phyloP scores from a whole-genome alignment of 1,284 basidiomycete genomes.

The Peniophora sp. region DNA sequence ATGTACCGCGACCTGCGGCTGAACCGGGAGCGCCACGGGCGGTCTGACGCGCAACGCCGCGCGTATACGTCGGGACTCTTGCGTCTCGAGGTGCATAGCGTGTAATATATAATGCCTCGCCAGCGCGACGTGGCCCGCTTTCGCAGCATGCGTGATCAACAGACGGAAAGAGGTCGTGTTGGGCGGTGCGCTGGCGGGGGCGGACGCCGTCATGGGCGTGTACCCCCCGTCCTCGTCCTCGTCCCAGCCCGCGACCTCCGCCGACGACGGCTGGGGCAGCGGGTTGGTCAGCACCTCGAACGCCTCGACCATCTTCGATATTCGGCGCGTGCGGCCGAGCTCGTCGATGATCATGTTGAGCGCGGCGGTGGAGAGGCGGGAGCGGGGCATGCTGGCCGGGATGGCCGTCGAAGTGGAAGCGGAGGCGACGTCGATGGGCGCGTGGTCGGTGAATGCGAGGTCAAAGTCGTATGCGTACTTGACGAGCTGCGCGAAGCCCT shows the following conservation, averaged over 20 bases:
- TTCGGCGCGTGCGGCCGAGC: constrained; percentile 46
- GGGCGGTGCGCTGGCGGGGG: constrained; percentile 36
- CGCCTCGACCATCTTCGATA: constrained; percentile 60
- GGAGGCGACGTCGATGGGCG: constrained; percentile 33
- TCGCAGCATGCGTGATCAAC: constrained; percentile 50
- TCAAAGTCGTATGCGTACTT: constrained; percentile 67
- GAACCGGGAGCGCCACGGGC: neutral
- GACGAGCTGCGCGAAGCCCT: constrained; percentile 48
- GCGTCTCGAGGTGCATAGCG: constrained; percentile 32
- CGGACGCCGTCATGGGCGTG: constrained; percentile 26
- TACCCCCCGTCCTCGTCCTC: constrained; percentile 51
- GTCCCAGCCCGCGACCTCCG: constrained; percentile 48
- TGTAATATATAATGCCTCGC: constrained; percentile 65
- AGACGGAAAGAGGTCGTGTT: constrained; percentile 63
- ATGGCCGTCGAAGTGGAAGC: constrained; percentile 8
- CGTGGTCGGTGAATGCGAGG: constrained; percentile 58
- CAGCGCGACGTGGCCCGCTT: constrained; percentile 37
- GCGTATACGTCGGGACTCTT: constrained; percentile 27
- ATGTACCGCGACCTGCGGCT: neutral
- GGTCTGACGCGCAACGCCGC: constrained; percentile 2
- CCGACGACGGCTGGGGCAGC: constrained; percentile 35
- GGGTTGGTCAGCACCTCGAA: constrained; percentile 73
- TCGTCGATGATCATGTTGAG: constrained; percentile 67
- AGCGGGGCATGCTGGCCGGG: constrained; percentile 10
- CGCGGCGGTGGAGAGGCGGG: constrained; percentile 45